Evolutionary conservation across 2,329 filamentous ascomycete genomes (phyloP).

Genomic region (Cladosporium sphaerospermum): DNA sequence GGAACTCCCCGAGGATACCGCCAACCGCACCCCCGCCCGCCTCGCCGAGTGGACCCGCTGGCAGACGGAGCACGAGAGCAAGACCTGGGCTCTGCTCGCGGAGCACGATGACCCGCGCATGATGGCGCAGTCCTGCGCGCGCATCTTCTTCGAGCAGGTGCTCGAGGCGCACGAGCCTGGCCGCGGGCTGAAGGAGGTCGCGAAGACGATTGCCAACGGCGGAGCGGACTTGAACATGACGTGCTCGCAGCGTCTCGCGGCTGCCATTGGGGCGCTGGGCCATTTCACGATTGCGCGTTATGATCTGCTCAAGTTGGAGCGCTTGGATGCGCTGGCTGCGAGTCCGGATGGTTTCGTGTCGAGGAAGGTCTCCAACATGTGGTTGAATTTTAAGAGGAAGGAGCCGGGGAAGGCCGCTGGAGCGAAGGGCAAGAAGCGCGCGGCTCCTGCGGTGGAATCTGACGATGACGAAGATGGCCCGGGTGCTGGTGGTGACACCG

Average conservation of each 20-base stretch:
- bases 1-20: neutral
- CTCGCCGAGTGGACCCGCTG: neutral
- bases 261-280: neutral
- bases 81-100: neutral
- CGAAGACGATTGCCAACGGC: neutral
- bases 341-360: neutral
- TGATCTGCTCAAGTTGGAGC: conserved; percentile 1
- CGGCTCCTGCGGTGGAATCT: neutral
- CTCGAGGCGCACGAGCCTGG: neutral
- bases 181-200: neutral
- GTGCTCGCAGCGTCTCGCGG: neutral
- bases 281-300: neutral
- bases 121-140: neutral
- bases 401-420: neutral
- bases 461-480: too few species aligned
- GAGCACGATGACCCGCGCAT: neutral
- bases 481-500: too few species aligned
- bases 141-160: neutral
- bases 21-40: neutral
- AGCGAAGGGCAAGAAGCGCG: neutral
- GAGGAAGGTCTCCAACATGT: neutral
- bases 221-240: neutral
- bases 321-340: neutral
- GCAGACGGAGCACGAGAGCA: conserved; percentile 1
- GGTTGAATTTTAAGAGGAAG: neutral